Base-by-base conservation (phyloP, 495 filamentous ascomycete genomes). In the Margaritispora aquatica region DNA sequence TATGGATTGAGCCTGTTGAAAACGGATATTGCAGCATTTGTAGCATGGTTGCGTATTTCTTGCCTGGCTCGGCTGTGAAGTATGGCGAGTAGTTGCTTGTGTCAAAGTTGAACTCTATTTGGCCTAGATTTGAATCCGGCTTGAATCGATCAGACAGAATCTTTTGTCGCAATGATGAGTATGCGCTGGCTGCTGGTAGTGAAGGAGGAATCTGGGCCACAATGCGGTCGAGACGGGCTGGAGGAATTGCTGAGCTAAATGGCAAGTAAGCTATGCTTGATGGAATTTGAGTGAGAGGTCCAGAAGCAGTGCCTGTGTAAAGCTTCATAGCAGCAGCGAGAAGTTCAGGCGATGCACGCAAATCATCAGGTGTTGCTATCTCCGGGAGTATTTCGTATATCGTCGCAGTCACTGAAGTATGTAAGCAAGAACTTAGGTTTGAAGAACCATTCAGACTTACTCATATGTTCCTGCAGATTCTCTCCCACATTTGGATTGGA, bases 401-500 rank as follows among this genome's bases (percentile, higher is more conserved):
- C 15, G 19, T 54, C 8, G 26, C 26, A 15, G 51, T 54, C 26
- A 31, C 49, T 59, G 60, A n/a, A n/a, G n/a, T n/a, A n/a, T n/a
- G n/a, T n/a, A n/a, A n/a, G n/a, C n/a, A n/a, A n/a, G n/a, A n/a
- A 19, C 31, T 38, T 55, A 13, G 46, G 31, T 11, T 58, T 49
- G 23, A 58, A 46, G 38, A 69, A 58, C n/a, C n/a, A n/a, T 19
- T 51, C 23, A 57, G 60, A 70, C 17, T 56, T 55, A 46, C 57
- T 67, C 20, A 72, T 61, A 55, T 85, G 82, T 66, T 85, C 82
- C 59, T 84, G 81, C 74, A 84, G 83, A 69, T 85, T 84, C 21
- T 79, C 73, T 58, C 82, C 82, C 53, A 84, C 80, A 52, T 80
- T 80, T 0, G 82, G 80, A 36, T 83, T 75, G 58, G 84, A 75